Conservation (phyloP, 345 rosid species). For the Chamaenerion angustifolium region DNA sequence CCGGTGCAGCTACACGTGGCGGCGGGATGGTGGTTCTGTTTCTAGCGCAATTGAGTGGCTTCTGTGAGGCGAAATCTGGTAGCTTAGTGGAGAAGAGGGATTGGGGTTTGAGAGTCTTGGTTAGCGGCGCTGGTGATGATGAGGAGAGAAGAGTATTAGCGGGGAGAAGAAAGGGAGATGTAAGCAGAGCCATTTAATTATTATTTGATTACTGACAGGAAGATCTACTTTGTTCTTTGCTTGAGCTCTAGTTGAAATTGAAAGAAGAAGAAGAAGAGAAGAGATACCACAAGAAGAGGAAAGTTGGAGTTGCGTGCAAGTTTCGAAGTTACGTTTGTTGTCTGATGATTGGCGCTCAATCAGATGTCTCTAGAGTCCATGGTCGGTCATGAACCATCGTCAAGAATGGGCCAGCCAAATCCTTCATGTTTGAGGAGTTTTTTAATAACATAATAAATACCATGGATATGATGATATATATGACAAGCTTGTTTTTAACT, state of each 20-base stretch:
- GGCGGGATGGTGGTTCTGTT: constrained; percentile 12
- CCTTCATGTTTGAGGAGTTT: too few relatives aligned
- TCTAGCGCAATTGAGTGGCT: constrained; percentile 1
- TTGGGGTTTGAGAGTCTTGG: constrained; percentile 4
- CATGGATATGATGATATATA: too few relatives aligned
- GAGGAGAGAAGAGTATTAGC: constrained; percentile 5
- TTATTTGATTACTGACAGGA: background rate
- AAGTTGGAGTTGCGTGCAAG: constrained; percentile 6
- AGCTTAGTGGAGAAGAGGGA: constrained; percentile 10
- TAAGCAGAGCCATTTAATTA: constrained; percentile 5
- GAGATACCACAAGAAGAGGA: background rate
- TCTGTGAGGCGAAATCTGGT: constrained; percentile 5
- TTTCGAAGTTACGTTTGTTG: background rate
- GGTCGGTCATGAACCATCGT: background rate
- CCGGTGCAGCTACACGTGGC: constrained; percentile 51
- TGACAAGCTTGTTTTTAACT: too few relatives aligned
- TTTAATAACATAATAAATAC: too few relatives aligned
- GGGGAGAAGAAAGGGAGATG: constrained; percentile 9
- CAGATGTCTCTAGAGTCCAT: background rate
- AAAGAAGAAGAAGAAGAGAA: background rate
- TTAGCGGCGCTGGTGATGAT: constrained; percentile 1
- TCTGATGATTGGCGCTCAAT: background rate
- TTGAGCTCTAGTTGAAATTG: background rate
- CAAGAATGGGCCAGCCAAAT: too few relatives aligned
- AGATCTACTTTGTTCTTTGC: constrained; percentile 1